Base-by-base conservation (phyloP, 208 protist species). In the Trypanosoma cruzi region DNA sequence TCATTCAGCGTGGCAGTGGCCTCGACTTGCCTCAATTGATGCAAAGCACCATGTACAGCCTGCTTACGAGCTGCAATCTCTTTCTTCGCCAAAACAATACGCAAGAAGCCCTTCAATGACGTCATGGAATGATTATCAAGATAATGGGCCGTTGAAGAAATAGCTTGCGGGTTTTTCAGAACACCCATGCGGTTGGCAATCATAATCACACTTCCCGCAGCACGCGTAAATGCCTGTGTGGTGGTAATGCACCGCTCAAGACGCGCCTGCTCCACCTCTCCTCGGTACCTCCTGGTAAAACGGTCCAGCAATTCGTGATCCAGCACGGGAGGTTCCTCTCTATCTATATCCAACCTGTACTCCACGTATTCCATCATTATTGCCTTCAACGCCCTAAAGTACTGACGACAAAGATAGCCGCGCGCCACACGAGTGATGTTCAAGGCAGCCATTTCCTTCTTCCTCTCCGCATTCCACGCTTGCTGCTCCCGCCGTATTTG, bases 361-460 rank as follows among this genome's bases (percentile, higher is more conserved):
- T 64, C 70, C 16, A 72, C 56, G 59, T 82, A 75, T 26, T 60
- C 57, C 26, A 24, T 24, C 20, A 37, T 60, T 36, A 61, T 37
- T 52, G 16, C 44, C 57, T 31, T 40, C 10, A 64, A 50, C 29
- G 71, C 77, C n/a, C 40, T 29, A 34, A 77, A 70, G 18, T 63
- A 61, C 4, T 55, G 52, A 4, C 89, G 78, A 18, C 61, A 79
- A 22, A 68, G 64, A 58, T 92, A 75, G 22, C 86, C 86, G 50
- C 85, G 86, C 49, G 77, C 85, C 20, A 93, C 52, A 14, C 83
- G 80, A 53, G 90, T 85, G 29, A 96, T 90, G 22, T 57, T 60
- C 14, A 68, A 64, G 5, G 86, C 91, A 0, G 86, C 84, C 40
- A 71, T 52, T 44, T 90, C 48, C 37, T 77, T 75, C 14, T 77